A percentile compares a stretch with the other conserved stretches of the same genome.
Conservation (phyloP, 2,329 filamentous ascomycete species). For the Magnaporthiopsis rhizophila region DNA sequence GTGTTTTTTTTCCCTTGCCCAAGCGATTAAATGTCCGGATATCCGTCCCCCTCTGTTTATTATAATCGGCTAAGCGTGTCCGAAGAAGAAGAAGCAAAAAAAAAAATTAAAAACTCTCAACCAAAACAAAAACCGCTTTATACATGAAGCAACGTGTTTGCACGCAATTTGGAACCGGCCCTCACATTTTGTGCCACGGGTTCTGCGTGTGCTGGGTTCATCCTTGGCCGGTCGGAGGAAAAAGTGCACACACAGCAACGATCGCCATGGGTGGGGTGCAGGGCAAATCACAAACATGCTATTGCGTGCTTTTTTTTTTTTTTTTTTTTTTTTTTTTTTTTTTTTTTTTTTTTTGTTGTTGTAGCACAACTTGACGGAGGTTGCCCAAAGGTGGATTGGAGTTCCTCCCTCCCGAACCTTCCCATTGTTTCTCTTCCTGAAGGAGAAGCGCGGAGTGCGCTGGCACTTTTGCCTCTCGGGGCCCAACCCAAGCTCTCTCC, state of each 20-base stretch:
- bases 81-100: not conserved
- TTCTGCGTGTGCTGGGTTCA: not conserved
- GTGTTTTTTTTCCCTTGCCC: not conserved
- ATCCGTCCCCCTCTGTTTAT: not conserved
- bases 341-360: not conserved
- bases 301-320: not conserved
- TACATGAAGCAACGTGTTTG: not conserved
- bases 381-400: not conserved
- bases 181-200: not conserved
- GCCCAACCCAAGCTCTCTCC: not conserved
- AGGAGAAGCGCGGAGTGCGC: not conserved
- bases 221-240: not conserved
- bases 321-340: not conserved
- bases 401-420: not conserved
- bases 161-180: not conserved
- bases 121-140: not conserved
- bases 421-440: not conserved
- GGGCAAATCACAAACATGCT: not conserved
- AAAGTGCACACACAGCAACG: no score
- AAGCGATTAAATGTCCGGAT: no score
- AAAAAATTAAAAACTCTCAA: not conserved
- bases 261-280: not conserved
- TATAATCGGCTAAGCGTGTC: not conserved
- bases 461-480: not conserved
- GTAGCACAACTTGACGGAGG: not conserved